A percentile compares a stretch with the other conserved stretches of the same genome.
These are phyloP conservation scores for Diplocarpon rosae DNA, from an alignment of 2,329 filamentous ascomycete species.

Conservation along the genomic window DNA sequence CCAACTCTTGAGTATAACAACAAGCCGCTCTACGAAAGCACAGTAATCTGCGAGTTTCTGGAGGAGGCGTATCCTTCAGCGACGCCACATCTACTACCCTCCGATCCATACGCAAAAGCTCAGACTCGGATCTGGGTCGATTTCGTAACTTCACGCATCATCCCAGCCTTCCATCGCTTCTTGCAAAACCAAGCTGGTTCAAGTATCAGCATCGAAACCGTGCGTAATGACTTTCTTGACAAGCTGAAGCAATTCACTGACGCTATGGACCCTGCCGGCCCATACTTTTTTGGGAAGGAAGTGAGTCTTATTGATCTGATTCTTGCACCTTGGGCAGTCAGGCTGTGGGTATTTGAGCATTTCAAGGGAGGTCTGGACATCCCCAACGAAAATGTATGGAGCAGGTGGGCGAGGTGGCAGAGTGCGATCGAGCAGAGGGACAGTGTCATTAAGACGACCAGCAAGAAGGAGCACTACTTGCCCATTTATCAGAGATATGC, in stretches of 20 bases:
- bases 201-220: conserved; percentile 37
- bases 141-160: conserved; percentile 54
- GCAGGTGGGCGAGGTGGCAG: conserved; percentile 53
- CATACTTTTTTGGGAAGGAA: conserved; percentile 55
- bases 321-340: conserved; percentile 61
- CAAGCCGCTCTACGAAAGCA: conserved; percentile 62
- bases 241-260: conserved; percentile 48
- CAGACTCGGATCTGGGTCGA: conserved; percentile 63
- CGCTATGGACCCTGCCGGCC: conserved; percentile 50
- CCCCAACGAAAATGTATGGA: conserved; percentile 44
- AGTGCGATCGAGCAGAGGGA: conserved; percentile 45
- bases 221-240: conserved; percentile 44
- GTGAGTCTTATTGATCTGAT: conserved; percentile 61
- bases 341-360: conserved; percentile 64
- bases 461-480: conserved; percentile 55
- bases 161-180: conserved; percentile 57
- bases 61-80: conserved; percentile 54
- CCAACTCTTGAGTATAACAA: conserved; percentile 50
- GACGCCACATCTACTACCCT: conserved; percentile 40
- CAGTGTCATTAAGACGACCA: conserved; percentile 58
- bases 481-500: conserved; percentile 59
- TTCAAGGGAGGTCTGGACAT: conserved; percentile 53
- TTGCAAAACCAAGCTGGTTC: conserved; percentile 44
- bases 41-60: conserved; percentile 63
- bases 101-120: conserved; percentile 52